Evolutionary conservation across 495 filamentous ascomycete genomes (phyloP), one percentile per base, ranked within the genome.

Genomic region (Xylaria cubensis): DNA sequence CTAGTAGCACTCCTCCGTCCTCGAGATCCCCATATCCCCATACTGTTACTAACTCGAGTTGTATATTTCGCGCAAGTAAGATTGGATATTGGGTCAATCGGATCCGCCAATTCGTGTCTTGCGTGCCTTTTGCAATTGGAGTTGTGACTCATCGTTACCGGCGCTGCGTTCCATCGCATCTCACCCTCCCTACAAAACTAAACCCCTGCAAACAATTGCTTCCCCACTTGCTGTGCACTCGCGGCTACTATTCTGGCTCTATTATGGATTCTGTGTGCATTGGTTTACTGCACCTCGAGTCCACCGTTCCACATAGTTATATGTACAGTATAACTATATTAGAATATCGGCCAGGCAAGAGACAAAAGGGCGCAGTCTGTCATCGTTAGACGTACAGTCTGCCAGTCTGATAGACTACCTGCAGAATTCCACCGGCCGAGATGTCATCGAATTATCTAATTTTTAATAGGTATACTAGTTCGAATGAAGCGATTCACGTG

Each of bases 31-130:
- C 48, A 51, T 36, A 13, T 39, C 29, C 56, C 56, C 58, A 34
- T 44, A 34, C 41, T 9, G n/a, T 48, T 7, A 32, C 15, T 10
- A 61, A 39, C 19, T 61, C 58, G 7, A 6, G 36, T 24, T 19
- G 36, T 62, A 41, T 70, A 64, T 70, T 36, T 39, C 56, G 10
- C 29, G 56, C 50, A 55, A 10, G 34, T 39, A 67, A 67, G 64
- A 67, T 19, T 34, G 62, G 64, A 32, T 71, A 63, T 71, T 74
- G 53, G 63, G 68, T 70, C 77, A 75, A 77, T 79, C 75, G 69
- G 67, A 75, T 73, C 53, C 58, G 53, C 50, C 77, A 78, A 79
- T 79, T 75, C 73, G 15, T 26, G 29, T 39, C 69, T 71, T 41
- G 69, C 58, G 24, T 69, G 26, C 42, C 44, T 48, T 15, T 21